phyloP scores from a whole-genome alignment of 1,284 basidiomycete species.

The Leccinum subfulvum region DNA sequence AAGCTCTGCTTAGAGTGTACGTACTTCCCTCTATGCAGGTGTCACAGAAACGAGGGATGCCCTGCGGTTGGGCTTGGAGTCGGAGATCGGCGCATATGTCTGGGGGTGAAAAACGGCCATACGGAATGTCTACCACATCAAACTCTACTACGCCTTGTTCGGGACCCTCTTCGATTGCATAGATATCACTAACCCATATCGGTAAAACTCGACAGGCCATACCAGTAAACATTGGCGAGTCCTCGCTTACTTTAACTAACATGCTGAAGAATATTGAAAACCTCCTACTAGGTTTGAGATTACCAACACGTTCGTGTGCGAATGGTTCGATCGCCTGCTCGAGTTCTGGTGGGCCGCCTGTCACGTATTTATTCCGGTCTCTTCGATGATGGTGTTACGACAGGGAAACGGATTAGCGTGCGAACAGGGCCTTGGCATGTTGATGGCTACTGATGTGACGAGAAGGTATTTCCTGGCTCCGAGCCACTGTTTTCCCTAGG shows the following conservation, averaged over 20 bases:
- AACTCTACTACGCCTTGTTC: not conserved
- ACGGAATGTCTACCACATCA: not conserved
- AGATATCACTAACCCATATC: not conserved
- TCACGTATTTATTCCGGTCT: not conserved
- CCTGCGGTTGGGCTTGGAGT: not conserved
- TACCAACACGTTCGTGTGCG: not conserved
- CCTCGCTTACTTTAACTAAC: not conserved
- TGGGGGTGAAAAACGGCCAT: not conserved
- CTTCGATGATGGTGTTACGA: not conserved
- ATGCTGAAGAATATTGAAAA: not conserved
- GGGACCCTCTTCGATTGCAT: not conserved
- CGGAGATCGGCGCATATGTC: not conserved
- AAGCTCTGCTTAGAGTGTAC: not conserved
- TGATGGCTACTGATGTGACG: not conserved
- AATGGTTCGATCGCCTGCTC: not conserved
- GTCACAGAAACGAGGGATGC: not conserved
- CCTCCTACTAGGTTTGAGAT: not conserved
- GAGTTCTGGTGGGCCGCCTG: not conserved
- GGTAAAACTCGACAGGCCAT: not conserved
- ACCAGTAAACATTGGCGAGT: not conserved
- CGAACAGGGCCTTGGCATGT: not conserved
- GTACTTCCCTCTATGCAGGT: not conserved
- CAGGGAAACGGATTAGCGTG: not conserved
- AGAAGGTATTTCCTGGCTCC: not conserved
- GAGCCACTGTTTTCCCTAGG: not conserved